Evolutionary conservation across 2,329 filamentous ascomycete species (phyloP).

Genomic region (Apiospora malaysiana): DNA sequence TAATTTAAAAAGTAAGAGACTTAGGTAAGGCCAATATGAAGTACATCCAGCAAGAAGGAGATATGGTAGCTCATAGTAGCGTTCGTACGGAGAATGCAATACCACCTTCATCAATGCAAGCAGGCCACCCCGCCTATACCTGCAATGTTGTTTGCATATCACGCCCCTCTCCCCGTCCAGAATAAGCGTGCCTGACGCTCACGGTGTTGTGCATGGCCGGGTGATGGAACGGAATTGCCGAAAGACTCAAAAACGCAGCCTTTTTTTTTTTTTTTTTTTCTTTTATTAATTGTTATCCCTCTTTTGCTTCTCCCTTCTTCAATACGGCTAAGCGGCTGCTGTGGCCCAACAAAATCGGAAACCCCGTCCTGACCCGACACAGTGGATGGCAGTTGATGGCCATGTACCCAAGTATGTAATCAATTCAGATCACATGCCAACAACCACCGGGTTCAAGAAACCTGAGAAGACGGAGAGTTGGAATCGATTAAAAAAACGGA

Average conservation of each 20-base stretch:
- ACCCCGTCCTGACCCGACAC: neutral
- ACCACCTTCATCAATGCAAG: neutral
- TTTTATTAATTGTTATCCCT: too few relatives aligned
- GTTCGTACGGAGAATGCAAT: too few relatives aligned
- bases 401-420: neutral
- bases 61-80: too few relatives aligned
- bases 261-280: neutral
- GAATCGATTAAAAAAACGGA: neutral
- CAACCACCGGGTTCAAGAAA: neutral
- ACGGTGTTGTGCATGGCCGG: neutral
- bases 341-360: too few relatives aligned
- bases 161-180: neutral
- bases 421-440: neutral
- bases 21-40: too few relatives aligned
- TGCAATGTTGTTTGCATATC: neutral
- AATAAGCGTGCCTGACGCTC: neutral
- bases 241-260: neutral
- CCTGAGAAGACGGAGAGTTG: neutral
- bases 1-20: too few relatives aligned
- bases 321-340: neutral
- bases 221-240: neutral
- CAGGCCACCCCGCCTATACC: neutral
- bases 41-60: too few relatives aligned
- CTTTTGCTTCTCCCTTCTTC: neutral
- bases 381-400: neutral